Base-by-base conservation (phyloP, 106 monocot species). In the Vanilla planifolia region DNA sequence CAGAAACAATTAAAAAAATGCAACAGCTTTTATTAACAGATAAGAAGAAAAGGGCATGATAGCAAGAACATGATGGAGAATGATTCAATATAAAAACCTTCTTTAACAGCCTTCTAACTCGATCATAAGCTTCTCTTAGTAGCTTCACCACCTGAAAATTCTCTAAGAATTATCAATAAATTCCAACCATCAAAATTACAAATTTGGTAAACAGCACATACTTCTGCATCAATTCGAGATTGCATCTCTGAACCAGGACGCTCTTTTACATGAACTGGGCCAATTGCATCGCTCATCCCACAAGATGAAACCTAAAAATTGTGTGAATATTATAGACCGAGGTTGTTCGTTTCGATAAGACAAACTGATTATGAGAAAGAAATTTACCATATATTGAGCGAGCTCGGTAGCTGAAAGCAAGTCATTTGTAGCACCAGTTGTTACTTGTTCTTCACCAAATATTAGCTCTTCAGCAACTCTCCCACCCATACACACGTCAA, bases 401-500 rank as follows among this genome's bases (percentile, higher is more conserved):
- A 96, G 86, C 55, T 96, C 91, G 0, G 96, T 96, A 5, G 96
- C 96, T 21, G 67, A 76, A 50, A 77, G 83, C 53, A 91, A 76
- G 82, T 96, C 96, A 66, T 66, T 88, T 43, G 81, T 88, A 39
- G 96, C 96, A 51, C 96, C 96, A 51, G 91, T 87, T 27, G 96
- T 96, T 14, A 96, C 56, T 65, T 79, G 44, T 8, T 96, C 91
- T 37, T 71, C 76, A 23, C 96, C 96, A 81, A 96, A 96, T 23
- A 96, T 91, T 20, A 96, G 86, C 60, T 90, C 95, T 39, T 96
- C 95, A 23, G 90, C 95, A 64, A 87, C 96, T 71, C 96, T 80
- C n/a, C 96, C 96, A 53, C 96, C 96, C 96, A 96, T 91, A 77
- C 96, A 96, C 25, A 96, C 86, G 81, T 96, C 96, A 69, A 96